Evolutionary conservation across 176 grass and related monocot species (phyloP).

Genomic region (Avena eriantha): DNA sequence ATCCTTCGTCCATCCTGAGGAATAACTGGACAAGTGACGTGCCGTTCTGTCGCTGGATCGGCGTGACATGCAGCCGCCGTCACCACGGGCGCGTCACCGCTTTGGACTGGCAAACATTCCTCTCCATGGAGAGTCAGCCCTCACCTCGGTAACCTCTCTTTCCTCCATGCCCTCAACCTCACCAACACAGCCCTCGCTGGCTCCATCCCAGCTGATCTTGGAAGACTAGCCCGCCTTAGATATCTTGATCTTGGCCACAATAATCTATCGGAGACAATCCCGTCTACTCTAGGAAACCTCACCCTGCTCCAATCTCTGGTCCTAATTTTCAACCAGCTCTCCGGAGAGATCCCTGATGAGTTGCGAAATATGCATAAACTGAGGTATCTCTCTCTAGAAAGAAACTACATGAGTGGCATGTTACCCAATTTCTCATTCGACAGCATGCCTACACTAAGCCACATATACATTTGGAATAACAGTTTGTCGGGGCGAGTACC

Average conservation of each 20-base stretch:
- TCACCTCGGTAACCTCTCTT: conserved; percentile 1
- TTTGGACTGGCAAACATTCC: background rate
- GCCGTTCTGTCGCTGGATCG: background rate
- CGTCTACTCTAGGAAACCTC: background rate
- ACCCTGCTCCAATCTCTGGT: background rate
- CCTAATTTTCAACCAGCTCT: background rate
- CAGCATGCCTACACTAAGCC: background rate
- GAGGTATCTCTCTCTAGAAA: background rate
- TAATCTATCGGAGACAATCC: background rate
- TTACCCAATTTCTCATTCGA: background rate
- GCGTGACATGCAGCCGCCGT: background rate
- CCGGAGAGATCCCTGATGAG: background rate
- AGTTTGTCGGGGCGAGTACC: background rate
- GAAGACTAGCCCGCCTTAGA: background rate
- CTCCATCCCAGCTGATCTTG: background rate
- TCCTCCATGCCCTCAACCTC: background rate
- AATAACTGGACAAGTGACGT: background rate
- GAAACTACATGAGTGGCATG: background rate
- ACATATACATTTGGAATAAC: background rate
- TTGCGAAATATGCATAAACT: background rate
- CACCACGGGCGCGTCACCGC: background rate
- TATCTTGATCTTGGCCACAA: background rate
- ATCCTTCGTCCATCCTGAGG: too few species aligned
- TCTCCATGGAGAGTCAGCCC: background rate
- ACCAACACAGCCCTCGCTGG: background rate